Evolutionary conservation across 2,329 filamentous ascomycete genomes (phyloP).

Genomic region (Calonectria pteridis): DNA sequence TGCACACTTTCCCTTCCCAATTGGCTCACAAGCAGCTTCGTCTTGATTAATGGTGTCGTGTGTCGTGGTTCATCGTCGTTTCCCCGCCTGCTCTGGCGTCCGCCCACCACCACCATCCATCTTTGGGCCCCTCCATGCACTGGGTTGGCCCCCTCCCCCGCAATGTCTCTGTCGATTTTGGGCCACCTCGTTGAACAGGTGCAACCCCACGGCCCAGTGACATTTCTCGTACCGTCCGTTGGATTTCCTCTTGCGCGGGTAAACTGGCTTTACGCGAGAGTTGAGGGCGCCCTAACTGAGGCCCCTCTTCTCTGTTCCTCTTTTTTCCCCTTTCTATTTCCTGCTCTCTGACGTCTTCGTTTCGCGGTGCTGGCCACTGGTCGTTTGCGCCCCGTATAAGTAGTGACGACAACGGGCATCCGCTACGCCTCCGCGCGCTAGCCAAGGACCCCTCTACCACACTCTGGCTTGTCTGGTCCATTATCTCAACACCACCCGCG

Average conservation of each 20-base stretch:
- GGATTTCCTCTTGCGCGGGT: constrained; percentile 8
- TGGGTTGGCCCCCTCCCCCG: constrained; percentile 23
- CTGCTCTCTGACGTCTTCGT: neutral
- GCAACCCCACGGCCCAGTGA: constrained; percentile 20
- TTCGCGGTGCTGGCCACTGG: neutral
- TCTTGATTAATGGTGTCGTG: constrained; percentile 16
- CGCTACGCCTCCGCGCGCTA: constrained; percentile 2
- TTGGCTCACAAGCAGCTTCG: constrained; percentile 1
- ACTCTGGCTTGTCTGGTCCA: neutral
- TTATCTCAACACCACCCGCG: constrained; percentile 7
- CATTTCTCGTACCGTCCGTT: neutral
- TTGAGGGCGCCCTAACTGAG: neutral
- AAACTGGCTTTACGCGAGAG: neutral
- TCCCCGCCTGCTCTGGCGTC: constrained; percentile 9
- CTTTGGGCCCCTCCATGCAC: neutral
- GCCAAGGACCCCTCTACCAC: neutral
- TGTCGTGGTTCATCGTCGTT: constrained; percentile 1
- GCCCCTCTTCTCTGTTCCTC: neutral
- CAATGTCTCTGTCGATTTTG: constrained; percentile 20
- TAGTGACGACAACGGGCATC: constrained; percentile 20
- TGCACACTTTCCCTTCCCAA: neutral
- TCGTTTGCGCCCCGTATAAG: neutral
- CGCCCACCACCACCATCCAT: constrained; percentile 7
- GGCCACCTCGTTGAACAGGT: neutral
- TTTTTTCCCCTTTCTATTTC: neutral